phyloP scores from a whole-genome alignment of 805 yeast species.

The Kodamaea restingae region DNA sequence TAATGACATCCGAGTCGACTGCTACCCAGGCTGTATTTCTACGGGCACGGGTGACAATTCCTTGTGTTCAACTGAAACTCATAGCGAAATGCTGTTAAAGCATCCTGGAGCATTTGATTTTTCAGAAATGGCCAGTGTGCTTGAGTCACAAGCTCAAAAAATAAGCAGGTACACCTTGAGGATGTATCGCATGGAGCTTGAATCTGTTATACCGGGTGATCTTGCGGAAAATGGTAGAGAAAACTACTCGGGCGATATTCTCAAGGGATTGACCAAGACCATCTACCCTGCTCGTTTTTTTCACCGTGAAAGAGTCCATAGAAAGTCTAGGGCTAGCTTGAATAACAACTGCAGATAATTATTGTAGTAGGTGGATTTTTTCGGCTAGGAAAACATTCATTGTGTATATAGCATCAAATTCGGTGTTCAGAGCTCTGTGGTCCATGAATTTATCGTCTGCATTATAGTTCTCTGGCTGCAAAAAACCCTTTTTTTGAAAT shows the following conservation, averaged over 20 bases:
- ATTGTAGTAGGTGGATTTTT: no score
- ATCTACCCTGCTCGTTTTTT: background rate
- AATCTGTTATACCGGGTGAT: constrained; percentile 5
- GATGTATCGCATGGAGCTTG: constrained; percentile 28
- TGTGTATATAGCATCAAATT: no score
- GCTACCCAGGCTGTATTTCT: constrained; percentile 43
- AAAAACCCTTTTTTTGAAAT: no score
- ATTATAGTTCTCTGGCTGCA: no score
- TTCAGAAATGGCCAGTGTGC: constrained; percentile 40
- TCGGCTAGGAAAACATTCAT: no score
- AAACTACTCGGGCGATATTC: background rate
- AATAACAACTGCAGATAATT: no score
- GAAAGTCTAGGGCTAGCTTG: no score
- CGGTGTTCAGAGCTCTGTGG: no score
- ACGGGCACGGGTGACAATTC: constrained; percentile 20
- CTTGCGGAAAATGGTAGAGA: background rate
- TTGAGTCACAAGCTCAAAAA: constrained; percentile 51
- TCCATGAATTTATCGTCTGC: no score
- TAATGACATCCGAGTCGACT: constrained; percentile 31
- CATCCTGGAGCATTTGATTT: constrained; percentile 7
- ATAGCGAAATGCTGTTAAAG: background rate
- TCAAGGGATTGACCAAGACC: background rate
- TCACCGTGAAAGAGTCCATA: no score
- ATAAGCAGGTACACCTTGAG: constrained; percentile 44
- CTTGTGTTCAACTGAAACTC: background rate